Evolutionary conservation across 2,329 filamentous ascomycete genomes (phyloP).

Genomic region (Trichoderma polysporum): DNA sequence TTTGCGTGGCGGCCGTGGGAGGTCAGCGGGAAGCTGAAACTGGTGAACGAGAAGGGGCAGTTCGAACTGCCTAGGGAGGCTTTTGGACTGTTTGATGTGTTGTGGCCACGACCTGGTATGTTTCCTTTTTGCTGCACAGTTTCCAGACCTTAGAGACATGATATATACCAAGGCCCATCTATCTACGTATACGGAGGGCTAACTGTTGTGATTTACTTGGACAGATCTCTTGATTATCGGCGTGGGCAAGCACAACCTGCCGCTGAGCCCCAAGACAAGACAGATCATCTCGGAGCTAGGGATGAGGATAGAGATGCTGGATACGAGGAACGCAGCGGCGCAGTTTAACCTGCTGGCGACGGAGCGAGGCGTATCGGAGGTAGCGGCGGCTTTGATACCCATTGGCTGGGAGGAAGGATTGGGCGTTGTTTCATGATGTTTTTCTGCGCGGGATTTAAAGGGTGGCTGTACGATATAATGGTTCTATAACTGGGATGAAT

Average conservation of each 20-base stretch:
- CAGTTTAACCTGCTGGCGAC: slow-evolving; percentile 96
- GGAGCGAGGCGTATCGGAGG: slow-evolving; percentile 79
- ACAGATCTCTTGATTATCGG: slow-evolving; percentile 87
- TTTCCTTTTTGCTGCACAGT: not conserved
- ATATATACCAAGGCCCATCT: not conserved
- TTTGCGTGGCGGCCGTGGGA: slow-evolving; percentile 88
- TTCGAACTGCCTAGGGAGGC: slow-evolving; percentile 71
- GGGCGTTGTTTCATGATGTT: slow-evolving; percentile 9
- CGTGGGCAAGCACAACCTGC: slow-evolving; percentile 71
- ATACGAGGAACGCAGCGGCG: slow-evolving; percentile 89
- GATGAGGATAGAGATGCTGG: slow-evolving; percentile 81
- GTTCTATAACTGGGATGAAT: not conserved
- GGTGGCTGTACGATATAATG: not conserved
- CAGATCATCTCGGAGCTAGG: slow-evolving; percentile 73
- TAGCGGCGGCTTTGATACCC: slow-evolving; percentile 85
- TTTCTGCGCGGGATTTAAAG: not conserved
- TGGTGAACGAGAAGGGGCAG: slow-evolving; percentile 76
- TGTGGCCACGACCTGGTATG: slow-evolving; percentile 88
- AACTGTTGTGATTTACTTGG: not conserved
- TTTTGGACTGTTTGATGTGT: slow-evolving; percentile 72
- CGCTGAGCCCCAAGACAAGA: slow-evolving; percentile 73
- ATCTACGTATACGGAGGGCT: not conserved
- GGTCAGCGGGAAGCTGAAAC: slow-evolving; percentile 41
- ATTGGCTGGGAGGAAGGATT: slow-evolving; percentile 72
- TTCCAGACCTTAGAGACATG: not conserved